A percentile compares a stretch with the other conserved stretches of the same genome.
Conservation (phyloP, 805 yeast species). For the Lachancea fermentati region DNA sequence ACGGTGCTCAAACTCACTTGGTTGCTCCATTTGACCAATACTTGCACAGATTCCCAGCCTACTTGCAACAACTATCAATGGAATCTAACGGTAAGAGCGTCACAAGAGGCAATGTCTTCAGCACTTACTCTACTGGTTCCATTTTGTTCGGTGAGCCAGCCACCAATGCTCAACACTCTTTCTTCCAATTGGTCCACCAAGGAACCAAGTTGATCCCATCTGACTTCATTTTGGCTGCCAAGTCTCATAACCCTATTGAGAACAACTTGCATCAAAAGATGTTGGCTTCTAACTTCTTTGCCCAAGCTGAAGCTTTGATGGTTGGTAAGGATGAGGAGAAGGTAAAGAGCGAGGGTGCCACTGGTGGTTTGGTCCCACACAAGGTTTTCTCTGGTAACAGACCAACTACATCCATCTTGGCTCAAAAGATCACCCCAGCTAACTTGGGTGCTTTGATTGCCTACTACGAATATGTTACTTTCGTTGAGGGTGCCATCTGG, state of each 20-base stretch:
- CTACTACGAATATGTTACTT: constrained; percentile 95
- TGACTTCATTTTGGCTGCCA: constrained; percentile 94
- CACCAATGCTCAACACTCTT: constrained; percentile 97
- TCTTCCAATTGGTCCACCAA: constrained; percentile 99
- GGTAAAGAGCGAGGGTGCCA: constrained; percentile 85
- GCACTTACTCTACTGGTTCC: constrained; percentile 93
- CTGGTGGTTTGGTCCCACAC: constrained; percentile 85
- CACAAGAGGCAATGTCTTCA: constrained; percentile 84
- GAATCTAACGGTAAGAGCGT: constrained; percentile 99
- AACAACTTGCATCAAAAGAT: constrained; percentile 90
- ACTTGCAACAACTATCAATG: constrained; percentile 97
- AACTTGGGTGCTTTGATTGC: constrained; percentile 94
- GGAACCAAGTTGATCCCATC: constrained; percentile 97
- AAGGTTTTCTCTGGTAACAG: constrained; percentile 97
- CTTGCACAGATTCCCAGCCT: constrained; percentile 98
- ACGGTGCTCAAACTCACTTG: constrained; percentile 95
- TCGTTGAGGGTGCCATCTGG: constrained; percentile 99
- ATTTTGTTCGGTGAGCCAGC: constrained; percentile 98
- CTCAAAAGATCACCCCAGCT: constrained; percentile 95
- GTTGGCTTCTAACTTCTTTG: constrained; percentile 99
- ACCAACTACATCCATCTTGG: constrained; percentile 96
- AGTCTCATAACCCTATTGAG: constrained; percentile 96
- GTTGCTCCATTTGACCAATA: constrained; percentile 99
- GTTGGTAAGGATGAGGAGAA: constrained; percentile 85
- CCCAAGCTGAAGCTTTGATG: constrained; percentile 97